A percentile compares a stretch with the other conserved stretches of the same genome.
Conservation (phyloP, 257 asterid genomes). For the Hygrophila difformis region DNA sequence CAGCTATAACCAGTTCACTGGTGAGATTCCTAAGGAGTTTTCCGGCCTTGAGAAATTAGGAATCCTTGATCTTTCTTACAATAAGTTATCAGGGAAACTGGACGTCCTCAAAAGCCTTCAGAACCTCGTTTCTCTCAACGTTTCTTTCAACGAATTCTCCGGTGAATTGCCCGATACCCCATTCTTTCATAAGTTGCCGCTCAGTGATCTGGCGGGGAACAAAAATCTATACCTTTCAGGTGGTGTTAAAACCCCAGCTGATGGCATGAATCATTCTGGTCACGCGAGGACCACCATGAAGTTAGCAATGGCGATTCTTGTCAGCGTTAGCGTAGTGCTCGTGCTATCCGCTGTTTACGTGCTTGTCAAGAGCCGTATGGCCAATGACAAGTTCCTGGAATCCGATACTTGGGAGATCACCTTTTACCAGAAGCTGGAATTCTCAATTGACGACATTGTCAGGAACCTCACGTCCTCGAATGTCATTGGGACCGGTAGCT, state of each 20-base stretch:
- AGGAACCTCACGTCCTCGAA: conserved; percentile 64
- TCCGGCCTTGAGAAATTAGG: conserved; percentile 59
- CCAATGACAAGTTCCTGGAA: conserved; percentile 29
- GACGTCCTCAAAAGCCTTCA: conserved; percentile 56
- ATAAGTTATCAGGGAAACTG: conserved; percentile 65
- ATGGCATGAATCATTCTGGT: conserved; percentile 24
- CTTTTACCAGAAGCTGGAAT: conserved; percentile 75
- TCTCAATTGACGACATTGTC: conserved; percentile 66
- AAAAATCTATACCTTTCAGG: conserved; percentile 41
- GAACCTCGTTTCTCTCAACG: conserved; percentile 79
- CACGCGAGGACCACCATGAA: conserved; percentile 49
- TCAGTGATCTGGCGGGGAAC: conserved; percentile 62
- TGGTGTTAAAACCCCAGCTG: conserved; percentile 49
- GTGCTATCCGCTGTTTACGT: conserved; percentile 63
- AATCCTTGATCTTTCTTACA: conserved; percentile 80
- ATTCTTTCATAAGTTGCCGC: conserved; percentile 73
- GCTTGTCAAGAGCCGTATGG: conserved; percentile 35
- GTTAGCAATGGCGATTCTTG: conserved; percentile 81
- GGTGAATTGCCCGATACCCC: conserved; percentile 76
- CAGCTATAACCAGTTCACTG: conserved; percentile 64
- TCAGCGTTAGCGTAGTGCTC: conserved; percentile 63
- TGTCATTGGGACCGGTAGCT: conserved; percentile 95
- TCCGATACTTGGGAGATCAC: conserved; percentile 73
- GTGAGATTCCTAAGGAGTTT: conserved; percentile 71
- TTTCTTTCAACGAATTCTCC: conserved; percentile 73